Evolutionary conservation across 2,329 filamentous ascomycete genomes (phyloP).

Genomic region (Dothiorella sarmentorum): DNA sequence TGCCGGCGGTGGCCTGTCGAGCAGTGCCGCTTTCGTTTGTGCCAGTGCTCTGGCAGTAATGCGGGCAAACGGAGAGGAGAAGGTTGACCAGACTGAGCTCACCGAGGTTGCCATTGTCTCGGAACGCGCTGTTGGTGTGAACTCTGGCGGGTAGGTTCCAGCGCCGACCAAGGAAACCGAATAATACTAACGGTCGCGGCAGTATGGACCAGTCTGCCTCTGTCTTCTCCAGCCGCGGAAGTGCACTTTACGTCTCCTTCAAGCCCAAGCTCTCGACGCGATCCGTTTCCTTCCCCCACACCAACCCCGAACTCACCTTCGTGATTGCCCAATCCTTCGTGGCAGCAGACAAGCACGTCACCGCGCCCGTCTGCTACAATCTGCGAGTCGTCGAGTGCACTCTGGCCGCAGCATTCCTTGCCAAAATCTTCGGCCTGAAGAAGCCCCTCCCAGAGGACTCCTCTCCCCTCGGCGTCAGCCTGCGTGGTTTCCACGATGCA

Average conservation of each 20-base stretch:
- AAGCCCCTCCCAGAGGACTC: constrained; percentile 67
- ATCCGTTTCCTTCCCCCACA: constrained; percentile 77
- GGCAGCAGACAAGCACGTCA: constrained; percentile 89
- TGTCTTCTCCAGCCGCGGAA: constrained; percentile 83
- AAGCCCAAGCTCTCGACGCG: constrained; percentile 71
- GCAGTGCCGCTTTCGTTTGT: constrained; percentile 90
- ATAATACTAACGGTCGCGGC: constrained; percentile 25
- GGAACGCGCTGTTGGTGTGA: constrained; percentile 90
- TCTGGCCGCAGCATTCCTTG: constrained; percentile 69
- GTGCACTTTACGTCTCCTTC: constrained; percentile 88
- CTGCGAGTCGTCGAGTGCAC: constrained; percentile 94
- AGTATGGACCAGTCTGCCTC: constrained; percentile 98
- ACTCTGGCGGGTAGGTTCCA: constrained; percentile 75
- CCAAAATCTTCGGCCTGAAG: constrained; percentile 58
- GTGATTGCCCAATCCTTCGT: constrained; percentile 94
- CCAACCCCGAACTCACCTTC: constrained; percentile 80
- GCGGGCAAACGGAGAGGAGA: constrained; percentile 73
- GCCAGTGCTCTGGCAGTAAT: constrained; percentile 85
- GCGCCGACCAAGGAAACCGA: not conserved
- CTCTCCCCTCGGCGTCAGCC: constrained; percentile 75
- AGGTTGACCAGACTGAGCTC: constrained; percentile 85
- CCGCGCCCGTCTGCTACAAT: constrained; percentile 92
- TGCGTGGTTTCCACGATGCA: constrained; percentile 82
- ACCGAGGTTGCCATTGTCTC: constrained; percentile 92
- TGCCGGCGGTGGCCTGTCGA: constrained; percentile 85